Evolutionary conservation across 2,329 filamentous ascomycete species (phyloP), one percentile per base, ranked within the genome.

Genomic region (Cytospora mali): DNA sequence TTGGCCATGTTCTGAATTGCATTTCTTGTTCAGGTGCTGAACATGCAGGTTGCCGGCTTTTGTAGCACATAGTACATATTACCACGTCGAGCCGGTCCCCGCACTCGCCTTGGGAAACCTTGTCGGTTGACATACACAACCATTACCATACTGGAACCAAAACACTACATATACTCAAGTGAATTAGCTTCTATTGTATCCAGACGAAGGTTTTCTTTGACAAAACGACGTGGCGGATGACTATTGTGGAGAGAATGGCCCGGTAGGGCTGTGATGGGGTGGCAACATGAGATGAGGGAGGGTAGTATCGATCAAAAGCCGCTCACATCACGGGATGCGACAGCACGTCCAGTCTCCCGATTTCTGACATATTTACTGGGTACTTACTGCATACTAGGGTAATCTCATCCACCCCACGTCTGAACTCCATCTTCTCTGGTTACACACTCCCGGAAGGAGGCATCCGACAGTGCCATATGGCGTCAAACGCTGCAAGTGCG

Each of bases 261-360:
- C 18, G 42, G 42, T 46, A 46, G 42, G 42, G 42, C 42, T 46
- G 42, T 46, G n/a, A 23, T 46, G 42, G 42, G n/a, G 42, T 46
- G n/a, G 42, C 42, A 46, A 42, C 39, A 9, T 46, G n/a, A n/a
- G 18, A 46, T 46, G 42, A 4, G 18, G n/a, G 42, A 13, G 39
- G 42, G 42, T n/a, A 4, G 42, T 18, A 13, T 46, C n/a, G 6
- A 46, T 5, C n/a, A 46, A 21, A 18, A 4, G 9, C 9, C 42
- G 42, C 16, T 46, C 21, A 46, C 42, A 46, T 23, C 42, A 46
- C 42, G 42, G 42, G n/a, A 46, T 23, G 10, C n/a, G 42, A 46
- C 42, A 5, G n/a, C 16, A 46, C n/a, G 9, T n/a, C 39, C n/a
- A n/a, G 39, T 21, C 9, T 46, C 21, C 39, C 39, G 39, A 42